These are phyloP conservation scores for Penicillium hordei DNA, from an alignment of 2,329 filamentous ascomycete species.

Conservation along the genomic window DNA sequence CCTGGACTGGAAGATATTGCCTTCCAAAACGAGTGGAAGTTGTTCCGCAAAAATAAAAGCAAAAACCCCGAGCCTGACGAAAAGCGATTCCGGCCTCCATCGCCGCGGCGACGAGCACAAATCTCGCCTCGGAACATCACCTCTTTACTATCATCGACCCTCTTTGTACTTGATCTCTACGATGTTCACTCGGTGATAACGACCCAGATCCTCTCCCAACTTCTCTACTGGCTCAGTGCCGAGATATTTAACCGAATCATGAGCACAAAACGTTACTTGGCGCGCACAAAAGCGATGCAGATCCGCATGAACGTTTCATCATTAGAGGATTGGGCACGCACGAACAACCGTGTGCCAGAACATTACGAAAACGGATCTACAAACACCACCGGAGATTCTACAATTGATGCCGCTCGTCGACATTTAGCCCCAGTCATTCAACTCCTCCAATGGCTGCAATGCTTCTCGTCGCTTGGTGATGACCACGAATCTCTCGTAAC, in stretches of 20 bases:
- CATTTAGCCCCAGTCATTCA: constrained; percentile 91
- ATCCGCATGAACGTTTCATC: constrained; percentile 98
- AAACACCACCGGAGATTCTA: constrained; percentile 79
- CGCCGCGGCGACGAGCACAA: constrained; percentile 88
- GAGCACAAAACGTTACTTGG: constrained; percentile 91
- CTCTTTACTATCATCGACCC: constrained; percentile 87
- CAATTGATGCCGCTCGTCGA: constrained; percentile 75
- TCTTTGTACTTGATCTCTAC: constrained; percentile 98
- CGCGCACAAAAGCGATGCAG: constrained; percentile 97
- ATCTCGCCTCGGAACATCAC: constrained; percentile 93
- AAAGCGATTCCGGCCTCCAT: constrained; percentile 87
- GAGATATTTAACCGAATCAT: constrained; percentile 98
- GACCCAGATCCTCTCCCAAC: constrained; percentile 84
- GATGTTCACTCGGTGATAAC: constrained; percentile 97
- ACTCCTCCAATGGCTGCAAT: constrained; percentile 94
- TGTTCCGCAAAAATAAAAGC: constrained; percentile 89
- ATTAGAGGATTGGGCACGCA: constrained; percentile 91
- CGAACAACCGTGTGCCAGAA: constrained; percentile 90
- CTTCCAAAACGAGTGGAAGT: constrained; percentile 98
- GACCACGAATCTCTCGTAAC: constrained; percentile 84
- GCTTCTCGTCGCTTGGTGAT: constrained; percentile 90
- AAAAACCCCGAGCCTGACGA: constrained; percentile 82
- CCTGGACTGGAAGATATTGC: constrained; percentile 94
- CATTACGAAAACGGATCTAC: constrained; percentile 93
- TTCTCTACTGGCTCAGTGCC: constrained; percentile 93